These are phyloP conservation scores for Stereocaulon alpinum DNA, from an alignment of 495 filamentous ascomycete genomes.

Conservation along the genomic window DNA sequence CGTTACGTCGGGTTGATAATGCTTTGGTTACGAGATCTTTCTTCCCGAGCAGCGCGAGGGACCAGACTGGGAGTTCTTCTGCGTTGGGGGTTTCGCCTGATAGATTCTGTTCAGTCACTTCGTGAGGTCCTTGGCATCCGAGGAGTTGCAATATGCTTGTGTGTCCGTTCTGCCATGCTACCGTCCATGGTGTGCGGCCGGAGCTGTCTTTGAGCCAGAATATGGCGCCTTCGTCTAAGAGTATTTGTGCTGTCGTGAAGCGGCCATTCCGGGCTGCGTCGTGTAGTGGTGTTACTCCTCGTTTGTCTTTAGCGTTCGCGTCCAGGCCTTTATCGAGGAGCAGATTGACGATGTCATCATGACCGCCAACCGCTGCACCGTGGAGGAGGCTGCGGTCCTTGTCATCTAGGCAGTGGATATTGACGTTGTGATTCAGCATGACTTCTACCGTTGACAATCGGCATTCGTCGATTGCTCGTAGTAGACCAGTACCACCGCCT, in stretches of 20 bases:
- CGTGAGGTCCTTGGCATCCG: background rate
- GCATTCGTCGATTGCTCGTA: conserved; percentile 8
- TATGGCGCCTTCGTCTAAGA: conserved; percentile 10
- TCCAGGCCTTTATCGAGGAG: conserved; percentile 11
- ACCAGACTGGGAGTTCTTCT: conserved; percentile 12
- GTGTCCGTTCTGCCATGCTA: conserved; percentile 20
- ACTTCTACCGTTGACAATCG: background rate
- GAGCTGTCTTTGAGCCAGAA: background rate
- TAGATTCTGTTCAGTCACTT: background rate
- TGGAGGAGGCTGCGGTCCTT: conserved; percentile 15
- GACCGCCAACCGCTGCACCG: conserved; percentile 13
- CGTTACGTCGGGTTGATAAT: background rate
- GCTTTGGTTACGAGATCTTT: background rate
- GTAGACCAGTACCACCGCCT: conserved; percentile 11
- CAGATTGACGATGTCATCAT: conserved; percentile 14
- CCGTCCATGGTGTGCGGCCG: conserved; percentile 12
- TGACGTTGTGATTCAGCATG: background rate
- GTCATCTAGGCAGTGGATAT: conserved; percentile 1
- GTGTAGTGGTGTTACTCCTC: conserved; percentile 17
- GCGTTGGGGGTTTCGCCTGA: background rate
- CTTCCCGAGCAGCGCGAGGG: conserved; percentile 9
- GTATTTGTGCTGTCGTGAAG: conserved; percentile 4
- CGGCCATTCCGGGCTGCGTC: conserved; percentile 14
- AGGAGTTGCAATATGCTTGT: conserved; percentile 14
- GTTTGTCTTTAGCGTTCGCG: conserved; percentile 1